phyloP scores from a whole-genome alignment of 2,329 filamentous ascomycete genomes.

The Emergomyces orientalis region DNA sequence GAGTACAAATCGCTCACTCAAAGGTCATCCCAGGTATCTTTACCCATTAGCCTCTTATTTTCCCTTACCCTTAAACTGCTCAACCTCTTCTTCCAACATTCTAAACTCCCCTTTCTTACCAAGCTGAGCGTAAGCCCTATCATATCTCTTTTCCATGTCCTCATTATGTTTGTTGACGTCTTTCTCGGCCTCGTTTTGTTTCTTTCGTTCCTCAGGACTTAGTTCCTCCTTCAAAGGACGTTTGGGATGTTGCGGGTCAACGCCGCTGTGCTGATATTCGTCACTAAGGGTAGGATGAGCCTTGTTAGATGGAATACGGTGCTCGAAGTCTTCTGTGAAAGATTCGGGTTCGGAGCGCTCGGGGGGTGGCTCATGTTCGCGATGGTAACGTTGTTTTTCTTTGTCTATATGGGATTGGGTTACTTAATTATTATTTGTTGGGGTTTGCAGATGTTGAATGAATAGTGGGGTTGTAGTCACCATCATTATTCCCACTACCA shows the following conservation, averaged over 20 bases:
- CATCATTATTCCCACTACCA: not conserved
- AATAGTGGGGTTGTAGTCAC: not conserved
- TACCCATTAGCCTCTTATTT: constrained; percentile 7
- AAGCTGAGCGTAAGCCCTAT: constrained; percentile 13
- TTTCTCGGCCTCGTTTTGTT: constrained; percentile 8
- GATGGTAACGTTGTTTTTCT: constrained; percentile 9
- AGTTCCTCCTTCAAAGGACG: constrained; percentile 13
- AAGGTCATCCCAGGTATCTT: not conserved
- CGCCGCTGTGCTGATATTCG: constrained; percentile 16
- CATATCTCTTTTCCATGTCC: constrained; percentile 15
- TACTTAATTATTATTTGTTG: not conserved
- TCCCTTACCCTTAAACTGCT: constrained; percentile 9
- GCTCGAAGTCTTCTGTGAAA: constrained; percentile 16
- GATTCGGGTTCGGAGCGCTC: constrained; percentile 11
- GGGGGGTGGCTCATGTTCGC: constrained; percentile 9
- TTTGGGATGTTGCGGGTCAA: constrained; percentile 14
- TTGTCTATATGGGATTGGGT: not conserved
- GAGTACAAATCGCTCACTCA: not conserved
- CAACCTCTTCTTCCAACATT: constrained; percentile 12
- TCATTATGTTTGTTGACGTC: constrained; percentile 17
- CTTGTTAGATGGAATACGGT: constrained; percentile 15
- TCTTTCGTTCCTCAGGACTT: constrained; percentile 11
- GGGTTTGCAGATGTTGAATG: not conserved
- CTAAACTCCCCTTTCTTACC: constrained; percentile 10
- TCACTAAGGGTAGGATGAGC: constrained; percentile 15